Base-by-base conservation (phyloP, 2,329 filamentous ascomycete species). In the Arthroderma sp. region DNA sequence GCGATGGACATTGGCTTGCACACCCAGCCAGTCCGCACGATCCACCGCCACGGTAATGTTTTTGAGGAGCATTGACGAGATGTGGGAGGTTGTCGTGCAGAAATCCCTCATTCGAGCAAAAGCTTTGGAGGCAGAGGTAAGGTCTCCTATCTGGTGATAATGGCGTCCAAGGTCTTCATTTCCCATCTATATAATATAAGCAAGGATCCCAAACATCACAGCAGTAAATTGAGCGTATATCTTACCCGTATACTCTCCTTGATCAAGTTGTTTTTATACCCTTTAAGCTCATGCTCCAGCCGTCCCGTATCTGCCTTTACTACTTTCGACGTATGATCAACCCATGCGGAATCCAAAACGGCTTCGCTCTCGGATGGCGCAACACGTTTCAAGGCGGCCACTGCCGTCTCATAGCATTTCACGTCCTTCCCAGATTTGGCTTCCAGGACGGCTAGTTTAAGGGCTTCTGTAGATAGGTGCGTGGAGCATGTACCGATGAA, bases 201-300 rank as follows among this genome's bases (percentile, higher is more conserved):
- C 41, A 46, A n/a, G 2, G 27, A 46, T 33, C 33, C 42, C 43
- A 22, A 37, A 28, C 32, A 40, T 31, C 31, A 44, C 27, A 53
- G 39, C 11, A 27, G 29, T 9, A 37, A 29, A 39, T 40, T 5
- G 6, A 45, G 10, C 10, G 10, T 31, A 15, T 44, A 36, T 57
- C 74, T 46, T 71, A 93, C 87, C 53, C 88, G 69, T 56, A 96
- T 94, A 67, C 87, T 95, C 67, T 98, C 91, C 61, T 95, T 94
- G 55, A 98, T 87, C 37, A 96, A 68, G 56, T 96, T 98, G 60
- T 95, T 94, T 66, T 91, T 94, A 64, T 96, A 96, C 1, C 81
- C 82, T 62, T 87, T 88, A 15, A 98, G 71, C 62, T 96, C 86
- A 10, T 75, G 69, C 59, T 95, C 86, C 45, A 96, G 70, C n/a